These are phyloP conservation scores for Eremothecium cymbalariae DNA, from an alignment of 1,139 yeast genomes.

Conservation along the genomic window DNA sequence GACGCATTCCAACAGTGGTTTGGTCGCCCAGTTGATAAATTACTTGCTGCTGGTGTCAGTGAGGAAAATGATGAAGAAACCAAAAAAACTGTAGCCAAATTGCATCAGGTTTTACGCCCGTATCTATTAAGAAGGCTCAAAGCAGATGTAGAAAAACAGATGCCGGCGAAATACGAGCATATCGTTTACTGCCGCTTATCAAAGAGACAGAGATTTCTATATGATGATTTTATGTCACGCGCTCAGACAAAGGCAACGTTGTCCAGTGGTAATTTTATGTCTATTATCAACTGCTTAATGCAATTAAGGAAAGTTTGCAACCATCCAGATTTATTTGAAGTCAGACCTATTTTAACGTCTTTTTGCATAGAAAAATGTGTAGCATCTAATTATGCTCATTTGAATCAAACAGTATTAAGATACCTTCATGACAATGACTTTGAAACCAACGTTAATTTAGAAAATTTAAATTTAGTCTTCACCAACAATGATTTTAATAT, in stretches of 20 bases:
- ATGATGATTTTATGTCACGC: constrained; percentile 95
- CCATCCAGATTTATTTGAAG: constrained; percentile 95
- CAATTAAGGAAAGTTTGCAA: constrained; percentile 95
- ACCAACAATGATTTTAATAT: constrained; percentile 39
- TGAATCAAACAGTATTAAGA: constrained; percentile 40
- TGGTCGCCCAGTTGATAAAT: constrained; percentile 89
- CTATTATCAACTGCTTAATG: constrained; percentile 96
- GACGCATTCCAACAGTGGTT: constrained; percentile 98
- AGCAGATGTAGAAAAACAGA: constrained; percentile 95
- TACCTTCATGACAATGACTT: constrained; percentile 30
- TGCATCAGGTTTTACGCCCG: constrained; percentile 92
- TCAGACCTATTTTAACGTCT: constrained; percentile 88
- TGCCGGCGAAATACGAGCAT: constrained; percentile 98
- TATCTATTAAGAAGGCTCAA: constrained; percentile 84
- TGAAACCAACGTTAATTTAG: constrained; percentile 38
- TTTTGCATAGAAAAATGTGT: constrained; percentile 67
- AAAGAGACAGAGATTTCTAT: constrained; percentile 81
- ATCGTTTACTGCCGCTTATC: constrained; percentile 86
- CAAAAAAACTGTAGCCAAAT: constrained; percentile 70
- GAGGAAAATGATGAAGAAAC: constrained; percentile 60
- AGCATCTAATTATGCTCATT: constrained; percentile 40
- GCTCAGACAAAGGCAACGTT: constrained; percentile 92
- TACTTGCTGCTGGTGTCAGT: constrained; percentile 63
- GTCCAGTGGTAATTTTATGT: constrained; percentile 88
- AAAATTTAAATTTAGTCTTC: constrained; percentile 55